Evolutionary conservation across 2,329 filamentous ascomycete genomes (phyloP), one percentile per base, ranked within the genome.

Genomic region (Talaromyces albobiverticillius): DNA sequence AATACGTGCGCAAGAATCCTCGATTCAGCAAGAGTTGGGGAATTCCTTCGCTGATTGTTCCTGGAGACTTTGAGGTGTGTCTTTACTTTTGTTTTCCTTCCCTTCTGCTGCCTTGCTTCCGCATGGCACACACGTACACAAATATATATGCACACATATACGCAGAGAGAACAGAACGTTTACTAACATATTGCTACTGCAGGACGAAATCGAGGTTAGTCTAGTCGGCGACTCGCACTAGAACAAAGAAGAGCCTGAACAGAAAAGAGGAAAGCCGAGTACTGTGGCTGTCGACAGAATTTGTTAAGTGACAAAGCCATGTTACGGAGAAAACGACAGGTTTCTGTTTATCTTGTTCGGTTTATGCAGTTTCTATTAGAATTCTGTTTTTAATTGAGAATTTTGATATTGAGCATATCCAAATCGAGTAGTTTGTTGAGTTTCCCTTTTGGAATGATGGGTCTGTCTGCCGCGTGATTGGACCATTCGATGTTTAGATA

Each of bases 1-100:
- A 64, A 50, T 74, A 76, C 63, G 70, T 76, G 7, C 46, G 53
- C 6, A 49, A 26, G 2, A 50, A 45, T 25, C 10, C 34, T 16
- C 36, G 38, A 10, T 51, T 51, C 36, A 26, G 46, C 3, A 20
- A 43, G 36, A 51, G 48, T 31, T 51, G 48, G 48, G 48, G 34
- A 10, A 31, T 43, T 14, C 6, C 36, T 22, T 36, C 23, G 25
- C 31, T 51, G 38, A 51, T 51, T 43, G 14, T 43, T 25, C 48
- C 48, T 5, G 48, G 48, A n/a, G 48, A 51, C 16, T n/a, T 51
- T 20, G 7, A 18, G 16, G 48, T 51, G 14, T 22, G 48, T 34
- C 14, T 32, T 34, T 29, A 18, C 14, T 32, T 14, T 25, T 40
- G 11, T 34, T 10, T 16, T 22, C 9, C n/a, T 22, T 20, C 4